Base-by-base conservation (phyloP, 1,284 basidiomycete genomes). In the Malassezia vespertilionis region DNA sequence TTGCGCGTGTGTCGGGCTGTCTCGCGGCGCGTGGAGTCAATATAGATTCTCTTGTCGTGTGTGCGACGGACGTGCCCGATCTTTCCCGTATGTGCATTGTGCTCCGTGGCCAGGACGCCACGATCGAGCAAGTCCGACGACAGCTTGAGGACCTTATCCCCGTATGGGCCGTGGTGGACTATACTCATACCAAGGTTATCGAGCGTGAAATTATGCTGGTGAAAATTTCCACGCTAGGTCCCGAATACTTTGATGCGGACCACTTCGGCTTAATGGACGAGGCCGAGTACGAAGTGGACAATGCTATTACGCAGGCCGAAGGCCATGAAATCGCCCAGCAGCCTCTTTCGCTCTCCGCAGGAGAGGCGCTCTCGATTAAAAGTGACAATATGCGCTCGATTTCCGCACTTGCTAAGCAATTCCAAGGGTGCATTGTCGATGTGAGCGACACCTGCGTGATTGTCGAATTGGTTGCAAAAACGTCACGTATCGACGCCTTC, bases 11-110 rank as follows among this genome's bases (percentile, higher is more conserved):
- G 2, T 91, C 91, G 5, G 93, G 93, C 56, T 96, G 91, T 60
- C 79, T 99, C 23, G 93, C 93, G 18, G 93, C 87, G 32, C 78
- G 93, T 57, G 93, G 93, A 1, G 95, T 97, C 78, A 99, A 99
- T 77, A 95, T 75, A 72, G 93, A 99, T 75, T 96, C 90, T 15
- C 78, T 99, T 52, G 93, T 99, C 59, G 93, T 99, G 18, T 99
- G 93, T 74, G 81, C 86, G 49, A 99, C 93, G 34, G 93, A 97
- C 74, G 89, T 97, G 60, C 82, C 86, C 48, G 93, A 99, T 75
- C 77, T 97, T 33, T 89, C 85, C 75, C 80, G 93, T 41, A 97
- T 99, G 93, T 96, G 87, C 69, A 88, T 99, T 72, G 88, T 95
- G 56, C 78, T 99, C 39, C 83, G 82, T 56, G 93, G 91, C 1